Base-by-base conservation (phyloP, 371 early-diverging fungal species). In the Lichtheimia hyalospora region DNA sequence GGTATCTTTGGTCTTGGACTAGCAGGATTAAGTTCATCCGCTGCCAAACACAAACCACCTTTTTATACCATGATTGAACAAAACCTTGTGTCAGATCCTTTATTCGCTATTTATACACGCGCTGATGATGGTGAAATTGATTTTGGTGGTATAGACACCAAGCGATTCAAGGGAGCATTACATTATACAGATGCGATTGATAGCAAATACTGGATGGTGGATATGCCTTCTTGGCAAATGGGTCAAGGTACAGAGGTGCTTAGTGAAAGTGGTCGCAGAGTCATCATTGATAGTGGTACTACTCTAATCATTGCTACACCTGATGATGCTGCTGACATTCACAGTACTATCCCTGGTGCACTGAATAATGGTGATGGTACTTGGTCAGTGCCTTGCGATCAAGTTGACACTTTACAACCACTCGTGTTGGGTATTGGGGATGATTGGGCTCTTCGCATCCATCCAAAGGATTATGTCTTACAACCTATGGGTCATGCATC, bases 191-290 rank as follows among this genome's bases (percentile, higher is more conserved):
- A 86, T 3, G 83, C 87, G 20, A 75, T 86, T 27, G 85, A 89
- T 63, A 82, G 81, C 49, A 89, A 85, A 0, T 93, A 90, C 75
- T 93, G 94, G 94, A 88, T 89, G 71, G 86, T 92, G 25, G 71
- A 74, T 21, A 66, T 91, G 59, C 73, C 86, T 42, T 66, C 70
- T 41, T 74, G 85, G 13, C 57, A 71, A 7, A 63, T 84, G 6
- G 46, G 18, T 18, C n/a, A 21, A 4, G 44, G 18, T 3, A 43
- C 14, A 3, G 83, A 77, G 6, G 61, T 73, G 5, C 40, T 61
- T 2, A 21, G 51, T 7, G 70, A 73, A 24, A 60, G 60, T 0
- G 53, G 58, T 1, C 68, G 75, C 23, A 73, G 71, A 27, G 85
- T 82, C 18, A 82, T 86, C 46, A 71, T 85, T 46, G 85, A 85